phyloP scores from a whole-genome alignment of 169 alveolate genomes.

The Plasmodium coatneyi region DNA sequence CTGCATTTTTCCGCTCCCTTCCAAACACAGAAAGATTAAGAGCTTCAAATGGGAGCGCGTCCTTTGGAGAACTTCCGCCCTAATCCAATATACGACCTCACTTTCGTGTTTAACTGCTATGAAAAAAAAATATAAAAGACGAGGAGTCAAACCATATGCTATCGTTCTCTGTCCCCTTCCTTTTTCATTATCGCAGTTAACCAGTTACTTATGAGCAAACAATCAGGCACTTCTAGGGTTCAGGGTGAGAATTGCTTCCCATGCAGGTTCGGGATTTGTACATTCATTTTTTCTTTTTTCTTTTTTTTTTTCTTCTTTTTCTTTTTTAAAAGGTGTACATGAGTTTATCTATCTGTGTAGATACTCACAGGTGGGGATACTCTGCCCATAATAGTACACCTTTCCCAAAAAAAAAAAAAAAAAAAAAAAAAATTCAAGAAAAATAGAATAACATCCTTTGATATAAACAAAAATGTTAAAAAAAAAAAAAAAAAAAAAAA shows the following conservation, averaged over 20 bases:
- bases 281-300: conserved; percentile 58
- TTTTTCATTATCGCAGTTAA: conserved; percentile 32
- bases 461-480: conserved; percentile 31
- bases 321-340: neutral
- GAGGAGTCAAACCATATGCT: conserved; percentile 60
- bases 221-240: conserved; percentile 60
- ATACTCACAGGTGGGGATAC: neutral
- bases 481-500: conserved; percentile 5
- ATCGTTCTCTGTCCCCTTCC: conserved; percentile 37
- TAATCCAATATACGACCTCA: conserved; percentile 59
- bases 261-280: conserved; percentile 44
- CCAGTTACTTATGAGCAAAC: conserved; percentile 45
- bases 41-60: conserved; percentile 33
- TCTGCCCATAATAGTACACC: neutral
- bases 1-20: neutral
- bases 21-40: conserved; percentile 31
- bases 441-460: conserved; percentile 31
- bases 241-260: conserved; percentile 75
- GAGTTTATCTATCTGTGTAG: too few species aligned
- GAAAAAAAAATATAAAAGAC: conserved; percentile 19
- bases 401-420: conserved; percentile 30
- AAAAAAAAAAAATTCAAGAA: neutral
- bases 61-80: conserved; percentile 39
- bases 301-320: conserved; percentile 5
- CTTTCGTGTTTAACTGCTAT: conserved; percentile 44